Conservation (phyloP, 495 filamentous ascomycete genomes). For the Venustampulla echinocandica region DNA sequence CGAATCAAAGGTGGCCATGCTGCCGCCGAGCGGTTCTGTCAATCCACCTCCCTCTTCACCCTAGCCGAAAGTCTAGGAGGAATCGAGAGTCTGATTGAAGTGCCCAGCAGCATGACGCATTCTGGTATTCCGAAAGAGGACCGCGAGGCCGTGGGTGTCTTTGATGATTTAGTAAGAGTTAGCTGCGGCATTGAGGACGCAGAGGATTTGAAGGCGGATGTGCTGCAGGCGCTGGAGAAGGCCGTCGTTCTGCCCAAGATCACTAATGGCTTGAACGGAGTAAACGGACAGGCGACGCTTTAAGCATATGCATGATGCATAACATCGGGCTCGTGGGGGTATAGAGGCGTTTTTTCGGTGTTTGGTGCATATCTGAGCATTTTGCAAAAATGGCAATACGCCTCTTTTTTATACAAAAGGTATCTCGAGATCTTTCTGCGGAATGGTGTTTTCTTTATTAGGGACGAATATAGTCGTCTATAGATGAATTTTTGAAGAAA, state of each 20-base stretch:
- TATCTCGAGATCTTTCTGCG: too few relatives aligned
- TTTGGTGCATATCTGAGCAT: not conserved
- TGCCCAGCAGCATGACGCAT: conserved; percentile 93
- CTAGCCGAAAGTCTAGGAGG: conserved; percentile 90
- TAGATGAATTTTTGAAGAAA: too few relatives aligned
- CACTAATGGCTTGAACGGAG: conserved; percentile 17
- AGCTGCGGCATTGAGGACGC: conserved; percentile 92
- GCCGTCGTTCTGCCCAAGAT: conserved; percentile 43
- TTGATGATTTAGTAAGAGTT: conserved; percentile 87
- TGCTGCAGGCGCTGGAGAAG: conserved; percentile 74
- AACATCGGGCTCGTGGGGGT: not conserved
- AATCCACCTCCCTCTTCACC: conserved; percentile 80
- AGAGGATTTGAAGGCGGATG: conserved; percentile 73
- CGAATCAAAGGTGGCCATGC: conserved; percentile 80
- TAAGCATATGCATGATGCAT: too few relatives aligned
- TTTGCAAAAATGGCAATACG: too few relatives aligned
- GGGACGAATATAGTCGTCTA: too few relatives aligned
- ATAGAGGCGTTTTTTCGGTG: not conserved
- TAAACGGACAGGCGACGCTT: not conserved
- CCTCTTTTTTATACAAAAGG: too few relatives aligned
- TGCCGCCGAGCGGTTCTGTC: conserved; percentile 88
- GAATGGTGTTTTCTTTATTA: too few relatives aligned
- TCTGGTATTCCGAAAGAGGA: conserved; percentile 84
- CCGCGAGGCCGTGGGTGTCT: conserved; percentile 89
- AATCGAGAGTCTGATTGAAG: conserved; percentile 84